Conservation (phyloP, 768 basidiomycete genomes). For the Imleria badia region DNA sequence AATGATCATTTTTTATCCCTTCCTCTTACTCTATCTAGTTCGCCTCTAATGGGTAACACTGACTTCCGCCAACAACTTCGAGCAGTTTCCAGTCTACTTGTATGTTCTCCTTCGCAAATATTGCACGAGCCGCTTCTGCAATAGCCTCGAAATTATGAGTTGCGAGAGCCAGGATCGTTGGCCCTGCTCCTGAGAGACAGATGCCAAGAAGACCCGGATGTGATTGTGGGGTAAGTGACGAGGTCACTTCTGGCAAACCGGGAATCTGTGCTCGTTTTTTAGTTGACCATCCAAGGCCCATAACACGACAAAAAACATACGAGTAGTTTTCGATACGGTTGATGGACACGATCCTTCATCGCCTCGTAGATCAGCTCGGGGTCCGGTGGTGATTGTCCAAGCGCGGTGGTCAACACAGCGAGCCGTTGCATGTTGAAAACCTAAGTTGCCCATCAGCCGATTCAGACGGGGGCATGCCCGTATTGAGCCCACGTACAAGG, state of each 20-base stretch:
- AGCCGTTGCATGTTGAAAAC: conserved; percentile 97
- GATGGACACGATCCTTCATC: conserved; percentile 98
- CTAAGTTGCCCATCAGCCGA: conserved; percentile 40
- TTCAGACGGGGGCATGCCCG: not conserved
- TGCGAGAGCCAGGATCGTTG: conserved; percentile 94
- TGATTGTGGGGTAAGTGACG: conserved; percentile 78
- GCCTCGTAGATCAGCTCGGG: conserved; percentile 98
- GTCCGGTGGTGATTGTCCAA: conserved; percentile 88
- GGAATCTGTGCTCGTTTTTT: conserved; percentile 65
- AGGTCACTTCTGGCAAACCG: conserved; percentile 90
- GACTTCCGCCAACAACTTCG: conserved; percentile 53
- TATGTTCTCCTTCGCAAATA: conserved; percentile 70
- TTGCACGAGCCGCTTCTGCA: conserved; percentile 72
- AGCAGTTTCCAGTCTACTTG: conserved; percentile 91
- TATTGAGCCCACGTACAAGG: conserved; percentile 49
- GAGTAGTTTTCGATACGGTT: conserved; percentile 88
- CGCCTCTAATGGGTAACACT: conserved; percentile 20
- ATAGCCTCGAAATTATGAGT: conserved; percentile 82
- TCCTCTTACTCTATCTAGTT: conserved; percentile 11
- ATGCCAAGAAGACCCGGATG: conserved; percentile 97
- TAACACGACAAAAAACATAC: conserved; percentile 44
- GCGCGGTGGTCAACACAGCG: conserved; percentile 93
- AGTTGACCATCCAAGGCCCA: not conserved
- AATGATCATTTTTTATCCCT: conserved; percentile 14
- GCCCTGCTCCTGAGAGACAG: conserved; percentile 96